Conservation (phyloP, 225 moss, liverwort and hornwort genomes). For the Lunularia cruciata region DNA sequence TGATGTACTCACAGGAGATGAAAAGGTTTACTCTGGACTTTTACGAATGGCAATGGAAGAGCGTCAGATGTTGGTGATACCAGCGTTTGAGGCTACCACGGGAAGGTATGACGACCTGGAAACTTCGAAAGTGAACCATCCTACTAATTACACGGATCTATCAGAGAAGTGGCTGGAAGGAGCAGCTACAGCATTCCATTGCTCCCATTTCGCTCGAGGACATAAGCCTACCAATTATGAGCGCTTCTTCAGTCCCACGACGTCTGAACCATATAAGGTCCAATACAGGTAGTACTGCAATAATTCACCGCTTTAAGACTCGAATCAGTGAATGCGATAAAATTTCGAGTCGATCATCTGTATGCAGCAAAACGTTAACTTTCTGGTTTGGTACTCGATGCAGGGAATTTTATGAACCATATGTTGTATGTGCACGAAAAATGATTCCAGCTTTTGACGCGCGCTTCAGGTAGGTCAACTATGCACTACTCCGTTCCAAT, state of each 20-base stretch:
- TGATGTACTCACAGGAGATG: conserved; percentile 33
- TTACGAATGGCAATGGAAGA: conserved; percentile 29
- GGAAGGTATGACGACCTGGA: conserved; percentile 1
- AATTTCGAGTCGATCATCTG: neutral
- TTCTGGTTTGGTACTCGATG: conserved; percentile 14
- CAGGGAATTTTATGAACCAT: conserved; percentile 54
- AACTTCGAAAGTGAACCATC: conserved; percentile 6
- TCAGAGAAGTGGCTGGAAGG: conserved; percentile 38
- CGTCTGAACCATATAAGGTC: conserved; percentile 32
- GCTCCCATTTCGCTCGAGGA: conserved; percentile 49
- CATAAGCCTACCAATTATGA: conserved; percentile 46
- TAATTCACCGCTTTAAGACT: too few species aligned
- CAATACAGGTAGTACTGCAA: conserved; percentile 28
- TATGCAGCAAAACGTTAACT: neutral
- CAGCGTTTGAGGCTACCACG: conserved; percentile 40
- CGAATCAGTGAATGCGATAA: neutral
- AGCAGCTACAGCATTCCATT: conserved; percentile 40
- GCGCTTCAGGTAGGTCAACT: conserved; percentile 38
- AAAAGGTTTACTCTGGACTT: conserved; percentile 27
- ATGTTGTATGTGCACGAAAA: conserved; percentile 40
- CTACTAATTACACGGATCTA: conserved; percentile 30
- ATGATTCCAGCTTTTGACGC: conserved; percentile 45
- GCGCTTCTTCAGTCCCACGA: conserved; percentile 30
- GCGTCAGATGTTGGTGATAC: conserved; percentile 41
- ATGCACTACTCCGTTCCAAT: too few species aligned